These are phyloP conservation scores for Cryphonectria parasitica DNA, from an alignment of 2,329 filamentous ascomycete genomes.

Conservation along the genomic window DNA sequence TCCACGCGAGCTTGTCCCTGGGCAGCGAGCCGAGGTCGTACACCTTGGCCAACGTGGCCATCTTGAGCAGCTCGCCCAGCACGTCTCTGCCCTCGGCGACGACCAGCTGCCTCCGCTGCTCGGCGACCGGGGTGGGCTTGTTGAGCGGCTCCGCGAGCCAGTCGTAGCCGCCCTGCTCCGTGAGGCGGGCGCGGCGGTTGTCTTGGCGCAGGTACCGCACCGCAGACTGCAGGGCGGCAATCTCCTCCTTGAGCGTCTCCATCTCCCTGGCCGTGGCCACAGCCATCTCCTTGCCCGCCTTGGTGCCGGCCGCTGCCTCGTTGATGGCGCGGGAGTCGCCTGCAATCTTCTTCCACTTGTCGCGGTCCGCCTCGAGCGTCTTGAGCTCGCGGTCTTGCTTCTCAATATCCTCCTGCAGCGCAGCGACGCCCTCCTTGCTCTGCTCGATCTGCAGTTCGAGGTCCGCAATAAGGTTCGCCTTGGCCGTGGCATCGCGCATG, in stretches of 20 bases:
- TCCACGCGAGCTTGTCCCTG: conserved; percentile 67
- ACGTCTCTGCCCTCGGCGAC: conserved; percentile 66
- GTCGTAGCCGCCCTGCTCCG: conserved; percentile 58
- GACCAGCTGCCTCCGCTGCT: conserved; percentile 56
- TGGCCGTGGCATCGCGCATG: conserved; percentile 81
- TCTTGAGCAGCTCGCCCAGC: conserved; percentile 65
- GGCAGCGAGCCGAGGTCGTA: conserved; percentile 64
- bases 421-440: conserved; percentile 53
- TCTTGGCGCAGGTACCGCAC: conserved; percentile 71
- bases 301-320: conserved; percentile 49
- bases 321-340: conserved; percentile 62
- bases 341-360: conserved; percentile 73
- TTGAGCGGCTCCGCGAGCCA: conserved; percentile 69
- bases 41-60: conserved; percentile 59
- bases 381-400: conserved; percentile 70
- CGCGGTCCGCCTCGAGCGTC: conserved; percentile 65
- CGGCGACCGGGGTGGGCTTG: conserved; percentile 47
- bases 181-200: conserved; percentile 63
- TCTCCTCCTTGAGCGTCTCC: conserved; percentile 71
- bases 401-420: conserved; percentile 66
- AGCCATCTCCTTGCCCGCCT: conserved; percentile 66
- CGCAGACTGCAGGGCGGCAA: conserved; percentile 65
- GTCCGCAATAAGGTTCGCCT: conserved; percentile 69
- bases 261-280: conserved; percentile 74
- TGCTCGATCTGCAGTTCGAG: conserved; percentile 64